Evolutionary conservation across 176 grass and related monocot genomes (phyloP), one percentile per base, ranked within the genome.

Genomic region (Triticum urartu): DNA sequence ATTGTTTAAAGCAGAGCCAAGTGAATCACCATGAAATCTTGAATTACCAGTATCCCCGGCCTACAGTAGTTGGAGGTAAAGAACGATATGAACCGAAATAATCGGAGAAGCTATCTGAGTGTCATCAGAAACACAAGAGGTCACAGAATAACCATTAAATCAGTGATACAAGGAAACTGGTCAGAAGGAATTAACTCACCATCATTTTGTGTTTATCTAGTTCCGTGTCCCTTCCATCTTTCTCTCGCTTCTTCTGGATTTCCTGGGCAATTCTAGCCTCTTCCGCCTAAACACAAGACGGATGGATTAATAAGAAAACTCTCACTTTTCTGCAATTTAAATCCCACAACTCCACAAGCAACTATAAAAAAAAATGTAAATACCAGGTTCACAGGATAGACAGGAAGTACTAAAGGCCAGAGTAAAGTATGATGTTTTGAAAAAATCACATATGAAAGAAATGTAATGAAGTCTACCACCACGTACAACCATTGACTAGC

Each of bases 31-130:
- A 64, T 78, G 35, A 75, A 60, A 85, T 93, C 91, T 91, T 72
- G 95, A 90, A 61, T 89, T 93, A 81, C 45, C 45, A 73, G 67
- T 71, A 87, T 89, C 85, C 71, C 86, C 84, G 69, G 93, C 97
- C 97, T 99, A 96, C 92, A 98, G 90, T 92, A 95, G 93, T 98
- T 95, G 94, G 91, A 99, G 83, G 97, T 98, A 92, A 99, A 99
- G 91, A 99, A 92, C 28, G 86, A 95, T 92, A 93, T 93, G 91
- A 95, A 93, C 91, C 91, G 59, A 93, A 89, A 91, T 86, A 95
- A 91, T 95, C 79, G 91, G 86, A 91, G 89, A 97, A 99, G 91
- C 89, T 99, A 96, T 95, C 92, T 94, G 97, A 99, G 95, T 94
- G 82, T 48, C 92, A 94, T 87, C 79, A 97, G 77, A 96, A 92